phyloP scores from a whole-genome alignment of 768 basidiomycete species.

The Tricholoma saponaceum region DNA sequence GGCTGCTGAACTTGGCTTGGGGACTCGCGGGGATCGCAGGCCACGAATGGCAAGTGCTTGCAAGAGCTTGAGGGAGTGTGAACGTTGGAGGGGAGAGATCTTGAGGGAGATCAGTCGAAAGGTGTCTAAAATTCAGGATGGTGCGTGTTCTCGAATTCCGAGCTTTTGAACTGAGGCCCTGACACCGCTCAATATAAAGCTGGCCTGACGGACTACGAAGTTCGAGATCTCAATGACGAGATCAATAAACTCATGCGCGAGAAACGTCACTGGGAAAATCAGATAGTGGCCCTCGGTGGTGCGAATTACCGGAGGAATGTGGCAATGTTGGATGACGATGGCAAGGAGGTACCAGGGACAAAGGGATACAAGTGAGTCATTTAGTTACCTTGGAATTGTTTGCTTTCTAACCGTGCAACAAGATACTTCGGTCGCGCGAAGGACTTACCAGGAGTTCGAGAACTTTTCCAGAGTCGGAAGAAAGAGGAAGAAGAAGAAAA shows the following conservation, averaged over 20 bases:
- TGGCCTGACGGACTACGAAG: conserved; percentile 91
- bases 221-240: conserved; percentile 94
- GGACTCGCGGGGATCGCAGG: conserved; percentile 77
- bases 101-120: conserved; percentile 92
- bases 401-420: neutral
- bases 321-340: conserved; percentile 91
- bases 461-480: conserved; percentile 87
- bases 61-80: conserved; percentile 89
- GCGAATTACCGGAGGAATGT: conserved; percentile 95
- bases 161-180: conserved; percentile 47
- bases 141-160: conserved; percentile 56
- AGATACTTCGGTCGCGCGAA: conserved; percentile 98
- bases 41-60: conserved; percentile 91
- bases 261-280: conserved; percentile 97
- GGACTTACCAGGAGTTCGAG: conserved; percentile 91
- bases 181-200: conserved; percentile 40
- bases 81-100: conserved; percentile 95
- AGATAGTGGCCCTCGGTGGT: conserved; percentile 93
- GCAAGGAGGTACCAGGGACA: conserved; percentile 93
- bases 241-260: conserved; percentile 95
- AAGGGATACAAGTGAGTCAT: conserved; percentile 88
- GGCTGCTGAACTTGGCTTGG: conserved; percentile 91
- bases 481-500: conserved; percentile 89
- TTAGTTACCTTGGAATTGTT: neutral
- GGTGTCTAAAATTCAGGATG: conserved; percentile 96